These are phyloP conservation scores for Entrophospora sp. DNA, from an alignment of 192 early-diverging fungal species.

Conservation along the genomic window DNA sequence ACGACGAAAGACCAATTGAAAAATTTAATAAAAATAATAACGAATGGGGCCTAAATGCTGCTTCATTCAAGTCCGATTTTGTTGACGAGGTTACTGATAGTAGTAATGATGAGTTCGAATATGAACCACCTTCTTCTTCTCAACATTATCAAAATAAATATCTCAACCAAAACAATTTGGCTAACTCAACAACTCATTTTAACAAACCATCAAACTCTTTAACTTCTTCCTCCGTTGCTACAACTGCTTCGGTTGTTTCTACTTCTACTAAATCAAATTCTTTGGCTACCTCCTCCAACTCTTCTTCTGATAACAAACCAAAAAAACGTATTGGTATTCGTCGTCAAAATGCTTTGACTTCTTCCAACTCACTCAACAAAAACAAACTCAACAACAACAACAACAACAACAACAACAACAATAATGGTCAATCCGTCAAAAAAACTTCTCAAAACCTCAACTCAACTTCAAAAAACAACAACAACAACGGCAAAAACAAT, in stretches of 20 bases:
- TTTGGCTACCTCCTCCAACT: no score
- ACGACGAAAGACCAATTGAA: no score
- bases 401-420: not conserved
- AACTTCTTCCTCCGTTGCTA: constrained; percentile 1
- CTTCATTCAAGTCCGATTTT: constrained; percentile 3
- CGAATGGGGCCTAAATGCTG: not conserved
- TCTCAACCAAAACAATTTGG: not conserved
- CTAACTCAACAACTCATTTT: not conserved
- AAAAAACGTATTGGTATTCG: not conserved
- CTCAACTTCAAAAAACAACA: no score
- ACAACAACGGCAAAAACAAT: no score
- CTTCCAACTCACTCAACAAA: no score
- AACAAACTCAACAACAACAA: not conserved
- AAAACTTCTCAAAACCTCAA: not conserved
- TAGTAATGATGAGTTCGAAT: constrained; percentile 13
- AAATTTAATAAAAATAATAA: no score
- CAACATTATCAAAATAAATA: not conserved
- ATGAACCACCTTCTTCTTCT: not conserved
- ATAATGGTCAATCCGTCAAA: not conserved
- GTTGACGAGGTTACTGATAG: constrained; percentile 11
- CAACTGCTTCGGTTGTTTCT: not conserved
- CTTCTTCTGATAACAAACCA: no score
- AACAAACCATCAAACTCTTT: no score
- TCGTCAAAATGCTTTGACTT: not conserved
- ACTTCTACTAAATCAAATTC: not conserved